Percentiles rank a stretch among this genome's conserved stretches.
phyloP scores from a whole-genome alignment of 306 rosid genomes.

The Acacia melanoxylon region DNA sequence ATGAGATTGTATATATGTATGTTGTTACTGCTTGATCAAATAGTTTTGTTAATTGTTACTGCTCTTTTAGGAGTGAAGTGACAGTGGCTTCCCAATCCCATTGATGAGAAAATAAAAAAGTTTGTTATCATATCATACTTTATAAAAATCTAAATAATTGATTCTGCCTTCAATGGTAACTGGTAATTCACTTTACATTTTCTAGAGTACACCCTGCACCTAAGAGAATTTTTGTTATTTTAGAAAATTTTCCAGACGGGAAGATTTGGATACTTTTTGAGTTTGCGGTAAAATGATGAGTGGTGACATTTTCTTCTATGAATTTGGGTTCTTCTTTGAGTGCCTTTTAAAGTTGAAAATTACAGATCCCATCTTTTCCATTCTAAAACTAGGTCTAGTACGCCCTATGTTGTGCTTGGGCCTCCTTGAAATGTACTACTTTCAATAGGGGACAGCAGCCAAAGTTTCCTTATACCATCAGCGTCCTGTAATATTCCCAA shows the following conservation, averaged over 20 bases:
- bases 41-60: not conserved
- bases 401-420: too few relatives aligned
- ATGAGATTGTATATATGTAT: not conserved
- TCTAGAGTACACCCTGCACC: not conserved
- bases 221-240: not conserved
- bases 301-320: not conserved
- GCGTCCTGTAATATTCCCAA: too few relatives aligned
- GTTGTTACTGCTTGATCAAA: slow-evolving; percentile 5
- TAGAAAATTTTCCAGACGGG: not conserved
- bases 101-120: not conserved
- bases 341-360: not conserved
- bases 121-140: not conserved
- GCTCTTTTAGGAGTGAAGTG: not conserved
- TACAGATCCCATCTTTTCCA: too few relatives aligned
- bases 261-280: slow-evolving; percentile 14
- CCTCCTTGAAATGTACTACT: too few relatives aligned
- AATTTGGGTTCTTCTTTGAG: not conserved
- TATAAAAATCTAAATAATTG: not conserved
- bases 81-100: not conserved
- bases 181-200: not conserved
- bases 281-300: not conserved
- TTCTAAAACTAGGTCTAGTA: too few relatives aligned
- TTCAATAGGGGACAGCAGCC: too few relatives aligned
- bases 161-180: not conserved
- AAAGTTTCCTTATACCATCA: too few relatives aligned